These are phyloP conservation scores for Saccharata proteae DNA, from an alignment of 2,329 filamentous ascomycete genomes.

Conservation along the genomic window DNA sequence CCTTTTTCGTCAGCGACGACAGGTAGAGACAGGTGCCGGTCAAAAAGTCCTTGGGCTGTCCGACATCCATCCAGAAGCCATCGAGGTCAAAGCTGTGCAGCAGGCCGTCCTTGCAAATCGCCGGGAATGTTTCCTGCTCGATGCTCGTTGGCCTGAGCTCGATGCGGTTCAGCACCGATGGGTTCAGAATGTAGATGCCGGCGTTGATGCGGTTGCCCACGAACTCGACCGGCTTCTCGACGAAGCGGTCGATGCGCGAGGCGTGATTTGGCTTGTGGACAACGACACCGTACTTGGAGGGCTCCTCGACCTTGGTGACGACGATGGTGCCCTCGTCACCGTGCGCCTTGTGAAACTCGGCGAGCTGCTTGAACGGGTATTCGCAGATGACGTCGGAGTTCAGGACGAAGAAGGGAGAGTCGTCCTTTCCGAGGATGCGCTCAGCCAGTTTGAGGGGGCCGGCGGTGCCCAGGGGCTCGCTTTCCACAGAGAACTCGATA, in stretches of 20 bases:
- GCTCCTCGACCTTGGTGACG: conserved; percentile 97
- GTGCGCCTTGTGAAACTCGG: conserved; percentile 83
- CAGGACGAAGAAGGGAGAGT: conserved; percentile 91
- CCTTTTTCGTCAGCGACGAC: conserved; percentile 79
- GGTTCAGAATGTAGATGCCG: conserved; percentile 96
- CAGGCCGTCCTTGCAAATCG: conserved; percentile 78
- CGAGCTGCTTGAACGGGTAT: conserved; percentile 84
- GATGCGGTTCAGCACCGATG: conserved; percentile 78
- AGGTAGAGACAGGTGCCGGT: conserved; percentile 94
- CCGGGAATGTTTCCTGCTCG: conserved; percentile 97
- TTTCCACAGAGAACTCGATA: conserved; percentile 95
- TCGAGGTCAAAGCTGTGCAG: conserved; percentile 94
- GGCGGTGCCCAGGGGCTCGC: conserved; percentile 87
- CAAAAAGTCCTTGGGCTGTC: conserved; percentile 96
- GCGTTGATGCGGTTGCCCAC: conserved; percentile 98
- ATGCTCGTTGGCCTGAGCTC: conserved; percentile 94
- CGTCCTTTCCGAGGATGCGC: conserved; percentile 82
- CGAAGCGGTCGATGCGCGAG: conserved; percentile 92
- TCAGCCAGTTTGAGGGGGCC: conserved; percentile 93
- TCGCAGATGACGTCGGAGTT: conserved; percentile 99
- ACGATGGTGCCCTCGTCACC: conserved; percentile 95
- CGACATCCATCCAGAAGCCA: conserved; percentile 99
- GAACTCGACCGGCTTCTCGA: conserved; percentile 98
- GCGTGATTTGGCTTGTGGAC: conserved; percentile 91
- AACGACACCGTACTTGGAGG: conserved; percentile 96